These are phyloP conservation scores for Sarcodon aspratus DNA, from an alignment of 768 basidiomycete species.

Conservation along the genomic window DNA sequence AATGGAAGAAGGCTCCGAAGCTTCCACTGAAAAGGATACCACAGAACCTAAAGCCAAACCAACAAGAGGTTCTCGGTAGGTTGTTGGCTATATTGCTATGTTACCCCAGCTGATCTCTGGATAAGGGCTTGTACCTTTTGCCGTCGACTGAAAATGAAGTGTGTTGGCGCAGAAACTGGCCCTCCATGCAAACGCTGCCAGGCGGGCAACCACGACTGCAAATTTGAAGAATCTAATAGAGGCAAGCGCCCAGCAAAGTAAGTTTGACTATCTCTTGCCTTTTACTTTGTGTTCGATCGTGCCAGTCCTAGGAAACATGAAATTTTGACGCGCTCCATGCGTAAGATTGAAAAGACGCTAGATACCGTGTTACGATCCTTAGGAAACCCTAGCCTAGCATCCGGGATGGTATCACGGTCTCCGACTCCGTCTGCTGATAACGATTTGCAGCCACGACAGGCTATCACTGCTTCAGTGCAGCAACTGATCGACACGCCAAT, in stretches of 20 bases:
- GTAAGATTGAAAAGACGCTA: constrained; percentile 89
- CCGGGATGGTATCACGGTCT: constrained; percentile 73
- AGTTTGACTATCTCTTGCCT: constrained; percentile 11
- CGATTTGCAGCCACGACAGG: background rate
- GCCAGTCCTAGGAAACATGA: constrained; percentile 64
- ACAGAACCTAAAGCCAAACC: constrained; percentile 68
- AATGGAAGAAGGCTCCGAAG: constrained; percentile 45
- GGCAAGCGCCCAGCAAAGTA: constrained; percentile 86
- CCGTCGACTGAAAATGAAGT: constrained; percentile 88
- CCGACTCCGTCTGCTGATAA: constrained; percentile 46
- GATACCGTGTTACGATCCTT: constrained; percentile 86
- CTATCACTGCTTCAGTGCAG: constrained; percentile 7
- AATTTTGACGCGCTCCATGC: constrained; percentile 64
- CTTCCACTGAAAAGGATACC: constrained; percentile 37
- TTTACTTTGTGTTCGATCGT: constrained; percentile 15
- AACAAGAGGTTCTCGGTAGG: constrained; percentile 75
- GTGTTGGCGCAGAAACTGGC: constrained; percentile 82
- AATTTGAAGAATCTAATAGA: constrained; percentile 94
- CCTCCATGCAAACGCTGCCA: constrained; percentile 85
- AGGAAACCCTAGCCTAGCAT: constrained; percentile 69
- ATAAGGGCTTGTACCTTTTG: constrained; percentile 84
- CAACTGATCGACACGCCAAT: constrained; percentile 1
- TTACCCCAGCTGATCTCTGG: constrained; percentile 7
- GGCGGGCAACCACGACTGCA: constrained; percentile 75
- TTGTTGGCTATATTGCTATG: constrained; percentile 3